Evolutionary conservation across 2,329 filamentous ascomycete genomes (phyloP), one percentile per base, ranked within the genome.

Genomic region (Alternaria sp.): DNA sequence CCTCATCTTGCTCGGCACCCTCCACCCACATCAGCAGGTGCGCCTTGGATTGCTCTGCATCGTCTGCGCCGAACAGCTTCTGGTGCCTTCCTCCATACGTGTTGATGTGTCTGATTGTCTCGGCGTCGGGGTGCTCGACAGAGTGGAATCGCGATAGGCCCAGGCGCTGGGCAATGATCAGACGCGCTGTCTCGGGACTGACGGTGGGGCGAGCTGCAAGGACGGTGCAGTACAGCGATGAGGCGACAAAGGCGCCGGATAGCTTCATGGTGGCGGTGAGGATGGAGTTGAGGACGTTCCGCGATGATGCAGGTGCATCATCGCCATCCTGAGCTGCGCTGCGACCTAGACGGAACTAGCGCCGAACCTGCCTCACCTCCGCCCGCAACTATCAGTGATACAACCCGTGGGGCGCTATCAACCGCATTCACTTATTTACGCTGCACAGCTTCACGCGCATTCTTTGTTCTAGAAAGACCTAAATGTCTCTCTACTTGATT

Each of bases 111-210:
- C 79, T 68, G 55, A 87, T 71, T n/a, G 76, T 77, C 10, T 81
- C 78, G 11, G 82, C 78, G 53, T 78, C 78, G 26, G 76, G 68
- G 62, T 81, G 68, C 61, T 81, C 77, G 51, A 84, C 73, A 23
- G 77, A 73, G 67, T 86, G 84, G 75, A 81, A 86, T 58, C 81
- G 79, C 57, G 84, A 83, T 33, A 86, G 76, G 18, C 84, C 84
- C 25, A 85, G 79, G 70, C 84, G 77, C 73, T 85, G 82, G 54
- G 85, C 84, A 63, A 87, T 71, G 53, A 86, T 81, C 61, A 86
- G 74, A 72, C 84, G 80, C 68, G 85, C 83, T 43, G 82, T 81
- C 58, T 82, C 78, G 15, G 84, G 80, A 69, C 60, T 72, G 63
- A 80, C 67, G 26, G 72, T 69, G 41, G 76, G 58, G 74, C 82